These are phyloP conservation scores for Venturia nashicola DNA, from an alignment of 2,329 filamentous ascomycete genomes.

Conservation along the genomic window DNA sequence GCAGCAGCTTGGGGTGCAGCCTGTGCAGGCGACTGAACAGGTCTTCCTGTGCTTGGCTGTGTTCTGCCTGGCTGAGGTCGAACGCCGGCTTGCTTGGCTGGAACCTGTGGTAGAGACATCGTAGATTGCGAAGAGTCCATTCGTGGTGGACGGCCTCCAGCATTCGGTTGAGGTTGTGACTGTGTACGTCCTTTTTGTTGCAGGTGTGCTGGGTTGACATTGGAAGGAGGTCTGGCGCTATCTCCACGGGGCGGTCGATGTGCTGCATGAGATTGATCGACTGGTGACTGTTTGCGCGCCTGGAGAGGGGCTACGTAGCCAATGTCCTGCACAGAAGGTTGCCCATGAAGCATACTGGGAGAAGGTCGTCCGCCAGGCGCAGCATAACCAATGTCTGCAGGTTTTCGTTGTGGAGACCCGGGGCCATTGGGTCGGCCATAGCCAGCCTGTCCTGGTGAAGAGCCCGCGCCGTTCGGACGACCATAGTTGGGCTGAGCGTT, in stretches of 20 bases:
- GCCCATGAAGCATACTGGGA: not conserved
- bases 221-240: not conserved
- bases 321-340: slow-evolving; percentile 7
- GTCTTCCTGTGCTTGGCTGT: not conserved
- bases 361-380: slow-evolving; percentile 4
- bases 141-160: not conserved
- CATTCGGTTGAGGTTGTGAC: not conserved
- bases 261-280: not conserved
- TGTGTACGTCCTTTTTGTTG: slow-evolving; percentile 1
- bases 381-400: not conserved
- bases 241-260: slow-evolving; percentile 4
- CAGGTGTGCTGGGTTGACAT: not conserved
- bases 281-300: not conserved
- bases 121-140: slow-evolving; percentile 1
- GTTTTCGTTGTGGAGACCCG: not conserved
- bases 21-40: not conserved
- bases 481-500: not conserved
- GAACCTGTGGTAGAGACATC: not conserved
- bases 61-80: slow-evolving; percentile 3
- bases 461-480: not conserved
- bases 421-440: not conserved
- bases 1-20: slow-evolving; percentile 3
- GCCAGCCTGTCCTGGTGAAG: not conserved
- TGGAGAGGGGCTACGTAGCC: slow-evolving; percentile 9
- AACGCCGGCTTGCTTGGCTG: not conserved